phyloP scores from a whole-genome alignment of 2,329 filamentous ascomycete species.

The Teratosphaeria gauchensis region DNA sequence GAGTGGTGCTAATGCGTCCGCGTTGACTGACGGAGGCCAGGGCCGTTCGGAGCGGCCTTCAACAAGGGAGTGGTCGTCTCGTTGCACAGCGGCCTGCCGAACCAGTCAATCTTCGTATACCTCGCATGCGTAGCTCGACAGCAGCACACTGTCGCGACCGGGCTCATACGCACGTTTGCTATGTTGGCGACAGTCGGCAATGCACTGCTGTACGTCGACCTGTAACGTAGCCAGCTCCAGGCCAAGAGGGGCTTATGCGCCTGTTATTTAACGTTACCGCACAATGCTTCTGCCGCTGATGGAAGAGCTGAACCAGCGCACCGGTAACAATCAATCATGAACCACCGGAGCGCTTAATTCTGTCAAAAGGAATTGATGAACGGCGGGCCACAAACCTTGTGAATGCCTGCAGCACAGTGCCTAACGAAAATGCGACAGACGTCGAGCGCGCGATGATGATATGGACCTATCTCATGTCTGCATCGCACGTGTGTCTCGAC shows the following conservation, averaged over 20 bases:
- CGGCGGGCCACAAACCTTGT: not conserved
- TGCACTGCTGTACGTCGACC: not conserved
- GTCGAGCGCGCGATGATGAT: not conserved
- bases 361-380: not conserved
- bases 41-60: not conserved
- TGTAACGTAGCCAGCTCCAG: not conserved
- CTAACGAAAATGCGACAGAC: not conserved
- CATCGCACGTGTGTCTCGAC: not conserved
- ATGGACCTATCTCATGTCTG: not conserved
- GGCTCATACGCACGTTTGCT: slow-evolving; percentile 3
- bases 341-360: not conserved
- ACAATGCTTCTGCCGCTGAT: not conserved
- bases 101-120: not conserved
- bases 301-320: not conserved
- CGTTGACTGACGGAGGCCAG: not conserved
- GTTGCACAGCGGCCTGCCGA: slow-evolving; percentile 1
- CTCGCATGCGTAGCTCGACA: not conserved
- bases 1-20: not conserved
- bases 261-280: not conserved
- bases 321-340: not conserved
- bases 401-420: not conserved
- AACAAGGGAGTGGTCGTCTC: not conserved
- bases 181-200: not conserved
- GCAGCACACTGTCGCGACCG: not conserved
- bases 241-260: not conserved